Base-by-base conservation (phyloP, 306 rosid species). In the Nissolia schottii region DNA sequence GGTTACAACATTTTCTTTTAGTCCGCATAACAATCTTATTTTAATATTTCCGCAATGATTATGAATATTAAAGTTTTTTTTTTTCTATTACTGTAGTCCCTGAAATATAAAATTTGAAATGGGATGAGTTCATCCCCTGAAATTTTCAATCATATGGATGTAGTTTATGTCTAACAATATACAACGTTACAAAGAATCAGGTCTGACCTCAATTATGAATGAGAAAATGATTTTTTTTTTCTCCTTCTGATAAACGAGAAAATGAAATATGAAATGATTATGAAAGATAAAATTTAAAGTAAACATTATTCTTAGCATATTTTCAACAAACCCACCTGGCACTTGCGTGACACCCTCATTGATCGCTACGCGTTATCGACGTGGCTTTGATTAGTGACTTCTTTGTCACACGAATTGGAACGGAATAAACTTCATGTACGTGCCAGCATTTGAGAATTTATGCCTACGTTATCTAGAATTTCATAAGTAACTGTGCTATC, bases 321-420 rank as follows among this genome's bases (percentile, higher is more conserved):
- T 73, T 67, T 73, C 86, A 70, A 73, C 66, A 40, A 49, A 23
- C 19, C 74, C 38, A 82, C 70, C 85, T 84, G 83, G 62, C 3
- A 27, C 70, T 59, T 58, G 75, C 60, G 66, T 35, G 7, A 41
- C 4, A 45, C 59, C 61, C 13, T 48, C 45, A 1, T 19, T 54
- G 49, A 14, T 5, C 43, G 38, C 2, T 14, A 61, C 63, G 28
- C 43, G 41, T 34, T 57, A 23, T 46, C 84, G 70, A 76, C 78
- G 70, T 82, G 87, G 78, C 77, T 7, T 5, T 48, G 71, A 81
- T 24, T 27, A 18, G 37, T 14, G 31, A 78, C 77, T 32, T 67
- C 2, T 34, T 59, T 11, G 49, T 23, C 73, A 6, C 13, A 6
- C 46, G 9, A 22, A 45, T 46, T 16, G 34, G 54, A 58, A 28